phyloP scores from a whole-genome alignment of 2,329 filamentous ascomycete species.

The Hypoxylon sp. region DNA sequence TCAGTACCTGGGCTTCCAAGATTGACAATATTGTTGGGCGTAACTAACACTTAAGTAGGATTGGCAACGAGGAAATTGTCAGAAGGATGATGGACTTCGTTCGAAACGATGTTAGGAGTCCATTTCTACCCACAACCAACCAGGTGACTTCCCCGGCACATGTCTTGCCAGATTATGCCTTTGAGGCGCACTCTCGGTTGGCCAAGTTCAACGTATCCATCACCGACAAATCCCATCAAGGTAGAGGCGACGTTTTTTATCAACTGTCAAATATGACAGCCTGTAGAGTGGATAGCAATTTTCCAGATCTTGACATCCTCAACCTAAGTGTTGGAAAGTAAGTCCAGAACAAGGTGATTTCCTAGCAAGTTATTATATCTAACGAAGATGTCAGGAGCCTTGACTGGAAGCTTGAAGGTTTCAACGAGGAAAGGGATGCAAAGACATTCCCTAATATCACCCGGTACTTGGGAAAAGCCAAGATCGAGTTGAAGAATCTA shows the following conservation, averaged over 20 bases:
- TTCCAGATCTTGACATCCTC: slow-evolving; percentile 48
- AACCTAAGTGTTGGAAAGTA: slow-evolving; percentile 56
- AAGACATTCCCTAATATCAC: slow-evolving; percentile 45
- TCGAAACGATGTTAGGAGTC: slow-evolving; percentile 31
- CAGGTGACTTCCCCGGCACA: slow-evolving; percentile 37
- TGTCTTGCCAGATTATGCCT: slow-evolving; percentile 45
- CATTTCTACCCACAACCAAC: slow-evolving; percentile 44
- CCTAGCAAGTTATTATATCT: slow-evolving; percentile 24
- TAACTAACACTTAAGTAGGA: slow-evolving; percentile 39
- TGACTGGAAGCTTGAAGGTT: slow-evolving; percentile 58
- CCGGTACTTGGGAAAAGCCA: slow-evolving; percentile 48
- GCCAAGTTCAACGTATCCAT: slow-evolving; percentile 43
- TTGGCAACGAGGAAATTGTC: slow-evolving; percentile 37
- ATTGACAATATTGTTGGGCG: background rate
- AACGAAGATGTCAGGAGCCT: slow-evolving; percentile 49
- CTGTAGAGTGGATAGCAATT: slow-evolving; percentile 21
- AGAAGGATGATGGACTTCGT: slow-evolving; percentile 39
- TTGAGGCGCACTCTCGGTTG: slow-evolving; percentile 44
- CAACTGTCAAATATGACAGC: slow-evolving; percentile 33
- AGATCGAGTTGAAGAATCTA: slow-evolving; percentile 36
- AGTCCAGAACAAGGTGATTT: slow-evolving; percentile 25
- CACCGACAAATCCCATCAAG: slow-evolving; percentile 9
- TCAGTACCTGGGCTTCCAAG: slow-evolving; percentile 16
- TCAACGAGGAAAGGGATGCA: slow-evolving; percentile 47
- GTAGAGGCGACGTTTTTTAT: slow-evolving; percentile 16